Evolutionary conservation across 306 rosid species (phyloP), one percentile per base, ranked within the genome.

Genomic region (Quercus parvula): DNA sequence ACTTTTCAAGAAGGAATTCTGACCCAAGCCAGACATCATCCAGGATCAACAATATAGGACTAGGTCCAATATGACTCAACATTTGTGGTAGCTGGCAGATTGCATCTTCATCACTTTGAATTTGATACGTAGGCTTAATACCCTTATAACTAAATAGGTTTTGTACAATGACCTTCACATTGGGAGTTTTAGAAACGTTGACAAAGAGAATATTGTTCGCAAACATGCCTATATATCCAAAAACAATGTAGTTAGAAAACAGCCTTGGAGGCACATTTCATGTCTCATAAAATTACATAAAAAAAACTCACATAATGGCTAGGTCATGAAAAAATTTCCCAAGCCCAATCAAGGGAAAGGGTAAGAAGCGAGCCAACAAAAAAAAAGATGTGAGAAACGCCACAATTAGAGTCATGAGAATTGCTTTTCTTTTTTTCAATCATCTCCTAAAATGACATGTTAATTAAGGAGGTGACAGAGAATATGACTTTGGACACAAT

Each of bases 21-120:
- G 92, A 81, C 25, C 74, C 82, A 0, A 64, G 30, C 90, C 86
- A 83, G 77, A 92, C 91, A 78, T 88, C 90, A 58, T 92, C 97
- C 20, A 92, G 49, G 15, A 92, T 90, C 83, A 90, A 68, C 79
- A 92, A 17, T 5, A 83, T 44, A 41, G 86, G 88, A 19, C 30
- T 66, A 11, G 30, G 15, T 70, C 70, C 74, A 72, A 78, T 71
- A 54, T 38, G 27, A 24, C 73, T 80, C 31, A 88, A 59, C 80
- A 84, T 81, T 33, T 57, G 3, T 81, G 75, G 86, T 69, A 89
- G 78, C 55, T 79, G 74, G 79, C 74, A 49, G 15, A 56, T 58
- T 44, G 89, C 87, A 41, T 31, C 84, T 44, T 84, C 94, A n/a
- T 88, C 85, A 6, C 25, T 84, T 69, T 57, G 17, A 49, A 49